Evolutionary conservation across 345 rosid species (phyloP).

Genomic region (Salix arbutifolia): DNA sequence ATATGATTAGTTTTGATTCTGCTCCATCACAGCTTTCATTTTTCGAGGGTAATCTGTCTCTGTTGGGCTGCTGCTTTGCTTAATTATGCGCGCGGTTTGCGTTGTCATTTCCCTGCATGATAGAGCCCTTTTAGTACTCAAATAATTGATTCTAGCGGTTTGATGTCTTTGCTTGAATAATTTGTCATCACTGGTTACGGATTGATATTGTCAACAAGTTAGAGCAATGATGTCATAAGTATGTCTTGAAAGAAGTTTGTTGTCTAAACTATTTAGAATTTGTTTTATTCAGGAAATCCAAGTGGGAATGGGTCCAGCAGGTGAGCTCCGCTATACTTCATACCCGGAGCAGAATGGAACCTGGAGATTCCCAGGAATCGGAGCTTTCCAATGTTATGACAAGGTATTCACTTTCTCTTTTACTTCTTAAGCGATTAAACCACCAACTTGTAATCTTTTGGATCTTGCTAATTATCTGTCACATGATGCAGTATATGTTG

Average conservation of each 20-base stretch:
- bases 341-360: constrained; percentile 82
- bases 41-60: background rate
- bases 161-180: background rate
- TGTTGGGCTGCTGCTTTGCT: background rate
- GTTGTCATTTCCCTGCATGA: background rate
- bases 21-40: background rate
- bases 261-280: background rate
- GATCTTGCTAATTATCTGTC: background rate
- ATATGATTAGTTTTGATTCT: background rate
- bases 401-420: constrained; percentile 40
- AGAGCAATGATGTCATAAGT: background rate
- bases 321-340: constrained; percentile 90
- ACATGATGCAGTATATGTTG: constrained; percentile 60
- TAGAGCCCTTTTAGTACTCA: background rate
- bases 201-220: background rate
- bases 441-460: background rate
- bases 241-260: background rate
- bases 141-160: background rate
- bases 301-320: constrained; percentile 99
- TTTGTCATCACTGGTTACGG: background rate
- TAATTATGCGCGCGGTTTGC: background rate
- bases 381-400: constrained; percentile 96
- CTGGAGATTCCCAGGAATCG: constrained; percentile 97
- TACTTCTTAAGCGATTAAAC: background rate
- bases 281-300: constrained; percentile 71